These are phyloP conservation scores for Verticillium tricorpus DNA, from an alignment of 2,329 filamentous ascomycete genomes.

Conservation along the genomic window DNA sequence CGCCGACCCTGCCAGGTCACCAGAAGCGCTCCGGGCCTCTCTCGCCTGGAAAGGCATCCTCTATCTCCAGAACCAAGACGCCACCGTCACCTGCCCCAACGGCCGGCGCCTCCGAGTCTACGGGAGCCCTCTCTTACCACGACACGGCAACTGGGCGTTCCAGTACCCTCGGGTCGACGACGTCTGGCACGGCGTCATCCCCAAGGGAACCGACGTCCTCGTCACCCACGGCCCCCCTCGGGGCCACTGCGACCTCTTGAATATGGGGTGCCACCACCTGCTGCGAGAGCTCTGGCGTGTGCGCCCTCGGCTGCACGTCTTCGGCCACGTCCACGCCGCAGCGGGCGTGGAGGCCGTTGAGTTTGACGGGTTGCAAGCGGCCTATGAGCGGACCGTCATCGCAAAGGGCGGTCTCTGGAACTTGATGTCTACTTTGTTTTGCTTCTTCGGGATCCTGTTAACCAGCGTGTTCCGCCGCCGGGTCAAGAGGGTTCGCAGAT, in stretches of 20 bases:
- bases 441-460: too few species aligned
- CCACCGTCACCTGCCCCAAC: conserved; percentile 15
- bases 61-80: conserved; percentile 18
- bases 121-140: conserved; percentile 28
- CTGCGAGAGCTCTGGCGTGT: conserved; percentile 23
- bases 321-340: conserved; percentile 32
- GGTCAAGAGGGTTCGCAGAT: background rate
- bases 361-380: conserved; percentile 23
- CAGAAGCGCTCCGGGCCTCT: conserved; percentile 31
- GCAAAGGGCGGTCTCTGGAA: background rate
- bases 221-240: conserved; percentile 33
- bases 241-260: conserved; percentile 28
- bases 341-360: conserved; percentile 23
- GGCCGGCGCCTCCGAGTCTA: conserved; percentile 30
- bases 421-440: background rate
- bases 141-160: conserved; percentile 34
- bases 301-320: conserved; percentile 28
- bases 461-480: background rate
- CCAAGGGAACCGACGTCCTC: conserved; percentile 27
- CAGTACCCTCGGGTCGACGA: conserved; percentile 30
- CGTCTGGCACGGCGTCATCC: conserved; percentile 19
- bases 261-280: conserved; percentile 24
- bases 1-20: conserved; percentile 44
- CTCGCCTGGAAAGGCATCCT: conserved; percentile 19
- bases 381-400: conserved; percentile 14